Evolutionary conservation across 768 basidiomycete species (phyloP).

Genomic region (Sarcodon aspratus): DNA sequence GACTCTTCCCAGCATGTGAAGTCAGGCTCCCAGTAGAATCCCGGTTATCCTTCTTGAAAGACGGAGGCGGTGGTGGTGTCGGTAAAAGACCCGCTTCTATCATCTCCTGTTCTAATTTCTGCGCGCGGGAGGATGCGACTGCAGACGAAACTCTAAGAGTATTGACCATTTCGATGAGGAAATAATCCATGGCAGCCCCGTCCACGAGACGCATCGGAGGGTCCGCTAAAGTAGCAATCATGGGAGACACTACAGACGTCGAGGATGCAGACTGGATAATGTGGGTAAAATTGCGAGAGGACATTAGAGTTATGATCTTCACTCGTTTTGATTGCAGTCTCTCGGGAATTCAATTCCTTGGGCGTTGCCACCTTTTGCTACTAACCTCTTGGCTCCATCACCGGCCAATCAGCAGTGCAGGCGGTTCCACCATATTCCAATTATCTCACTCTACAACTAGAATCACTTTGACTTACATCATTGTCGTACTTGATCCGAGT

Average conservation of each 20-base stretch:
- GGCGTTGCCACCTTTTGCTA: no score
- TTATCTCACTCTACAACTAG: no score
- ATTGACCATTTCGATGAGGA: slow-evolving; percentile 72
- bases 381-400: no score
- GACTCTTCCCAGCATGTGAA: slow-evolving; percentile 10
- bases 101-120: slow-evolving; percentile 70
- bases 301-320: no score
- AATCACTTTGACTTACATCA: no score
- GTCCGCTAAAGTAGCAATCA: slow-evolving; percentile 47
- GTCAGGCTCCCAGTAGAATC: slow-evolving; percentile 24
- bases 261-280: slow-evolving; percentile 7
- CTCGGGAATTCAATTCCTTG: no score
- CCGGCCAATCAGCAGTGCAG: no score
- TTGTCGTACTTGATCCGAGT: no score
- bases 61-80: slow-evolving; percentile 30
- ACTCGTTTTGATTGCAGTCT: no score
- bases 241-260: slow-evolving; percentile 11
- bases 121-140: slow-evolving; percentile 55
- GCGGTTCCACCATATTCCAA: no score
- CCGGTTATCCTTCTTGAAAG: slow-evolving; percentile 26
- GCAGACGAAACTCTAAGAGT: slow-evolving; percentile 65
- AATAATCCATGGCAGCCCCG: slow-evolving; percentile 69
- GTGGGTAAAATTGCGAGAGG: no score
- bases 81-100: slow-evolving; percentile 65
- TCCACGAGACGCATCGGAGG: slow-evolving; percentile 53